phyloP scores from a whole-genome alignment of 192 early-diverging fungal genomes.

The Dispira simplex region DNA sequence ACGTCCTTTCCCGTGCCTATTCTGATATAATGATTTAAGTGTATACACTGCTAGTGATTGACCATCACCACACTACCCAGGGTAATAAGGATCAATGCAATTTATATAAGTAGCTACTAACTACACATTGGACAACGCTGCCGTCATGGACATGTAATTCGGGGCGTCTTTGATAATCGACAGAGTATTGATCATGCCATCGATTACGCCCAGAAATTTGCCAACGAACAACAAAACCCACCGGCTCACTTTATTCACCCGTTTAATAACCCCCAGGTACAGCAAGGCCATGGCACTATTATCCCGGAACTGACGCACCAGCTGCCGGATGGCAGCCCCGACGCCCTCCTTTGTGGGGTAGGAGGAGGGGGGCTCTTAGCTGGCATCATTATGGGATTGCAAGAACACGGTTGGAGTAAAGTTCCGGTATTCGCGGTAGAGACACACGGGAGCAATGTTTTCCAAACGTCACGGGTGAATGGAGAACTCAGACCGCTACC shows the following conservation, averaged over 20 bases:
- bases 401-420: conserved; percentile 38
- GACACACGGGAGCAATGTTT: conserved; percentile 55
- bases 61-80: conserved; percentile 15
- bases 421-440: conserved; percentile 61
- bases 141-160: neutral
- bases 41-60: conserved; percentile 4
- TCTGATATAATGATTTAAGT: neutral
- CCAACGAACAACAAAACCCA: neutral
- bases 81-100: neutral
- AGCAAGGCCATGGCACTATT: conserved; percentile 44
- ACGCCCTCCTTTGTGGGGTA: conserved; percentile 44
- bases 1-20: too few relatives aligned
- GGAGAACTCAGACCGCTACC: conserved; percentile 28
- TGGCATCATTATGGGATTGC: conserved; percentile 45
- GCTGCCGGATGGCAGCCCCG: conserved; percentile 34
- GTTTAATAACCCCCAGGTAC: conserved; percentile 36
- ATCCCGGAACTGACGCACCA: conserved; percentile 46
- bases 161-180: neutral
- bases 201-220: neutral
- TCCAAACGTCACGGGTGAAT: conserved; percentile 42
- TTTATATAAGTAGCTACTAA: neutral
- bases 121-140: too few relatives aligned
- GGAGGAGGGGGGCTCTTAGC: conserved; percentile 57
- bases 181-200: conserved; percentile 10
- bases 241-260: conserved; percentile 33